Percentiles rank a stretch among this genome's conserved stretches.
Conservation (phyloP, 2,329 filamentous ascomycete species). For the Thielaviopsis ethacetica region DNA sequence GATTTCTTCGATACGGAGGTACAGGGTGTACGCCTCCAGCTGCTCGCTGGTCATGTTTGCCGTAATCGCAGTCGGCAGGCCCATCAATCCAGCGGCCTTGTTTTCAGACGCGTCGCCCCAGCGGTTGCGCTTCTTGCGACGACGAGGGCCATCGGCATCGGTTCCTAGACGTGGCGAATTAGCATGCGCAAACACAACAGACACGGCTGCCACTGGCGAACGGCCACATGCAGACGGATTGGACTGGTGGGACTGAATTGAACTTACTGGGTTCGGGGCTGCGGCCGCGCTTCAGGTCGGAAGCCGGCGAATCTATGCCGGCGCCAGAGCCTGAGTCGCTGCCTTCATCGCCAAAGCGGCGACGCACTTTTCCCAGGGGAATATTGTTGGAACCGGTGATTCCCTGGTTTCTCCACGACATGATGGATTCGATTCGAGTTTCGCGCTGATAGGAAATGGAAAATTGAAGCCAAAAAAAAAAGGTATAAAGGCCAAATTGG, state of each 20-base stretch:
- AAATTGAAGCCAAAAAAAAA: neutral
- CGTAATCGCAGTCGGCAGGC: constrained; percentile 86
- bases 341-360: constrained; percentile 47
- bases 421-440: constrained; percentile 19
- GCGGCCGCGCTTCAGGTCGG: constrained; percentile 67
- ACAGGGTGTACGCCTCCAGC: constrained; percentile 89
- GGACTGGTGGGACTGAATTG: neutral
- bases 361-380: constrained; percentile 73
- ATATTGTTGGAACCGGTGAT: constrained; percentile 99
- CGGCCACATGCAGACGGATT: no score
- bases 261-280: constrained; percentile 65
- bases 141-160: constrained; percentile 59
- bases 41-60: constrained; percentile 98
- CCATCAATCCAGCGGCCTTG: constrained; percentile 96
- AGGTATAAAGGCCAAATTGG: neutral
- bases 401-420: constrained; percentile 59
- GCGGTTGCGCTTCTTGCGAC: constrained; percentile 94
- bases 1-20: constrained; percentile 96
- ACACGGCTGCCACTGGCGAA: neutral
- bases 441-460: neutral
- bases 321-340: constrained; percentile 12
- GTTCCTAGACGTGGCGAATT: constrained; percentile 22
- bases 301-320: constrained; percentile 15
- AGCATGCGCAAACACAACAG: neutral
- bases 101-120: constrained; percentile 97